Conservation (phyloP, 2,329 filamentous ascomycete genomes). For the Botrytis sinoallii region DNA sequence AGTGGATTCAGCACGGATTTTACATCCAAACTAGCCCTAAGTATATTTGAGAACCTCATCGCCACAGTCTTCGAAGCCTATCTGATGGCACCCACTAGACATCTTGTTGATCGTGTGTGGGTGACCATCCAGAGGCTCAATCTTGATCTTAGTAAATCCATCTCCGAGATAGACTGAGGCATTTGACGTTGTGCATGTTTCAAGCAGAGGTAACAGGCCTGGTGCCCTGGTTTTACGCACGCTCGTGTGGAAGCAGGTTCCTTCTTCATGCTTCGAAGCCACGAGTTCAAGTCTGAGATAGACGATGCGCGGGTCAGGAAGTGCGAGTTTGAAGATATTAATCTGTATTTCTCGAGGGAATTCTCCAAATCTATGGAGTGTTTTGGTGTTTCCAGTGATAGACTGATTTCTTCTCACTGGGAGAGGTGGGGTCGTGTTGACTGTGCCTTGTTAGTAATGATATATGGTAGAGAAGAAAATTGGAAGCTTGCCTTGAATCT, state of each 20-base stretch:
- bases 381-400: neutral
- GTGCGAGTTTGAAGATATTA: neutral
- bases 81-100: accelerated
- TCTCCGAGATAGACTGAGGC: neutral
- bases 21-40: too few species aligned
- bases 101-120: neutral
- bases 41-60: neutral
- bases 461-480: neutral
- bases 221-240: neutral
- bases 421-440: neutral
- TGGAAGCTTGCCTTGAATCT: neutral
- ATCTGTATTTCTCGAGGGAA: neutral
- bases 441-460: neutral
- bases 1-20: too few species aligned
- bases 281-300: neutral
- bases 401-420: neutral
- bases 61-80: neutral
- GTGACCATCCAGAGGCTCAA: neutral
- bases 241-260: accelerated
- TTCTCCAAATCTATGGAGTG: neutral
- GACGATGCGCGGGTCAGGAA: neutral
- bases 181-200: neutral
- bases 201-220: neutral
- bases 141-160: neutral
- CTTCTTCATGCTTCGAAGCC: neutral